These are phyloP conservation scores for Novymonas esmeraldas DNA, from an alignment of 208 protist species.

Conservation along the genomic window DNA sequence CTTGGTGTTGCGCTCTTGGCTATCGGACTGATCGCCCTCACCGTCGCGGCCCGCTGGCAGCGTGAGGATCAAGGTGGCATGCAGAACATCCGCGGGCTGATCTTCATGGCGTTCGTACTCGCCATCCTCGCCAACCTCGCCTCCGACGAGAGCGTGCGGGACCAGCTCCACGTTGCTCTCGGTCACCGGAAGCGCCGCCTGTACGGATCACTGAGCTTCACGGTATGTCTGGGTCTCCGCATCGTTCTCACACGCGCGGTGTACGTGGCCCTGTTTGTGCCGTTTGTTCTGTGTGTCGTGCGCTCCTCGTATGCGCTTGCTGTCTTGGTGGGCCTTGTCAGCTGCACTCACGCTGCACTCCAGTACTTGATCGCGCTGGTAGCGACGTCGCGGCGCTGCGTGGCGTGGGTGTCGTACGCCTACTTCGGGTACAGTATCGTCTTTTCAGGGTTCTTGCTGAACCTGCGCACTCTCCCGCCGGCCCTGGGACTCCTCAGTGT, in stretches of 20 bases:
- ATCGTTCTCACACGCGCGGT: slow-evolving; percentile 33
- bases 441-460: slow-evolving; percentile 70
- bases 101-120: slow-evolving; percentile 59
- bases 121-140: slow-evolving; percentile 51
- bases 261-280: slow-evolving; percentile 46
- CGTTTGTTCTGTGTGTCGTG: slow-evolving; percentile 47
- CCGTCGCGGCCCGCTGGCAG: slow-evolving; percentile 41
- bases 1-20: slow-evolving; percentile 15
- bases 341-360: slow-evolving; percentile 53
- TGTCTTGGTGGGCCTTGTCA: slow-evolving; percentile 42
- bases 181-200: slow-evolving; percentile 54
- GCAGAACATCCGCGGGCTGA: slow-evolving; percentile 72
- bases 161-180: slow-evolving; percentile 44
- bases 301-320: slow-evolving; percentile 40
- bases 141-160: slow-evolving; percentile 31
- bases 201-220: slow-evolving; percentile 48
- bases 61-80: slow-evolving; percentile 54
- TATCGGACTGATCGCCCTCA: slow-evolving; percentile 40
- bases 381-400: slow-evolving; percentile 28
- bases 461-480: slow-evolving; percentile 46
- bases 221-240: slow-evolving; percentile 39
- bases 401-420: slow-evolving; percentile 24
- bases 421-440: slow-evolving; percentile 57
- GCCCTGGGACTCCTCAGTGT: slow-evolving; percentile 42
- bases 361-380: slow-evolving; percentile 40